These are phyloP conservation scores for Arxiozyma slooffiae DNA, from an alignment of 1,139 yeast genomes.

Conservation along the genomic window DNA sequence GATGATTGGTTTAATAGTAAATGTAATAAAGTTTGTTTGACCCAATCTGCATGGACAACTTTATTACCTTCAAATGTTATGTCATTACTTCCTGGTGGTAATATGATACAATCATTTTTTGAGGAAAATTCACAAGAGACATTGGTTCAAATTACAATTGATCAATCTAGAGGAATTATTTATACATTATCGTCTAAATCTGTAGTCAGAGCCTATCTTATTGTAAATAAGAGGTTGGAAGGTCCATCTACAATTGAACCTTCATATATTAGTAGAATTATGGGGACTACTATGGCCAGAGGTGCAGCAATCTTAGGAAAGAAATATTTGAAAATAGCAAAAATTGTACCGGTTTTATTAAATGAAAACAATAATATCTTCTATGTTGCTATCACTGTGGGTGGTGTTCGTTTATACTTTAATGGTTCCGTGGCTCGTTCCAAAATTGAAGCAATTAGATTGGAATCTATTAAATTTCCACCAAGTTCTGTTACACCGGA, in stretches of 20 bases:
- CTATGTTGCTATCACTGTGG: constrained; percentile 74
- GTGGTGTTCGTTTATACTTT: constrained; percentile 72
- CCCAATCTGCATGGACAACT: constrained; percentile 55
- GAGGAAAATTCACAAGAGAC: constrained; percentile 41
- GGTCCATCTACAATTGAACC: constrained; percentile 33
- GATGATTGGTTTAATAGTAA: constrained; percentile 83
- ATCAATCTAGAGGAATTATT: constrained; percentile 63
- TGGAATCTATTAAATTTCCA: constrained; percentile 57
- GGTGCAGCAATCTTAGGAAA: constrained; percentile 33
- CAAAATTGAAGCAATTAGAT: constrained; percentile 37
- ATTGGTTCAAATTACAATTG: constrained; percentile 57
- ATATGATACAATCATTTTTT: constrained; percentile 32
- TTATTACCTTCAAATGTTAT: constrained; percentile 41
- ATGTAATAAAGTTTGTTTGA: constrained; percentile 72
- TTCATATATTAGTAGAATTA: constrained; percentile 39
- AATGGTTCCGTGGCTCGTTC: constrained; percentile 40
- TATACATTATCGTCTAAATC: constrained; percentile 81
- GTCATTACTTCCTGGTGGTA: constrained; percentile 38
- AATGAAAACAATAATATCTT: constrained; percentile 63
- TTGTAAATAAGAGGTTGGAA: constrained; percentile 34
- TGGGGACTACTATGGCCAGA: constrained; percentile 45
- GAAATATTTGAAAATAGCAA: constrained; percentile 43
- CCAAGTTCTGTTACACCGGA: constrained; percentile 58
- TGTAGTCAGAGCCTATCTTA: constrained; percentile 68
- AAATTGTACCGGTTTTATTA: constrained; percentile 51